phyloP scores from a whole-genome alignment of 2,329 filamentous ascomycete species.

The Pseudogymnoascus sp. region DNA sequence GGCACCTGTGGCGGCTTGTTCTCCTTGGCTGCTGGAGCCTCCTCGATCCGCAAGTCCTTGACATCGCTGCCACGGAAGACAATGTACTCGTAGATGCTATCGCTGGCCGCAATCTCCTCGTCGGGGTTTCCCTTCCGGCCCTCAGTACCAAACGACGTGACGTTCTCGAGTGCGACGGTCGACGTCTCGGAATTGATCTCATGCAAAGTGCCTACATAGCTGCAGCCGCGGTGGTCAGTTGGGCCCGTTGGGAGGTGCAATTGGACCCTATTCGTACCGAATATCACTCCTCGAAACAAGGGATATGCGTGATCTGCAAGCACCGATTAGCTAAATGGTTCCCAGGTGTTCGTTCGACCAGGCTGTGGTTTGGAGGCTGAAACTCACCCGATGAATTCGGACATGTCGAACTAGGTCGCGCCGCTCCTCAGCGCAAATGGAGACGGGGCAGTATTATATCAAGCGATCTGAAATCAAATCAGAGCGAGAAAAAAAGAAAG shows the following conservation, averaged over 20 bases:
- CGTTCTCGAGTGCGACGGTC: slow-evolving; percentile 94
- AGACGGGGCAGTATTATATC: slow-evolving; percentile 2
- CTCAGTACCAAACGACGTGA: slow-evolving; percentile 89
- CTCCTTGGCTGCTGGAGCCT: slow-evolving; percentile 65
- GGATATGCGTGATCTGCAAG: slow-evolving; percentile 75
- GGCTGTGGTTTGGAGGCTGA: slow-evolving; percentile 13
- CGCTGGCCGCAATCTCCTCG: slow-evolving; percentile 75
- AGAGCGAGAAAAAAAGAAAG: background rate
- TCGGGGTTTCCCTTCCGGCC: slow-evolving; percentile 70
- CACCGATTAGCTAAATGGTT: slow-evolving; percentile 18
- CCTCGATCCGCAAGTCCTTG: slow-evolving; percentile 92
- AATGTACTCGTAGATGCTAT: slow-evolving; percentile 95
- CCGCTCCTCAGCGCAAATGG: slow-evolving; percentile 4
- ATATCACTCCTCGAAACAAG: slow-evolving; percentile 97
- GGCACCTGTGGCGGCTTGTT: slow-evolving; percentile 71
- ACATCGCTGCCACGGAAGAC: slow-evolving; percentile 97
- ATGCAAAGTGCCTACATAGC: slow-evolving; percentile 91
- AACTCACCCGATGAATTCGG: slow-evolving; percentile 52
- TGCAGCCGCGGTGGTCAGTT: slow-evolving; percentile 33
- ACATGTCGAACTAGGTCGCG: slow-evolving; percentile 34
- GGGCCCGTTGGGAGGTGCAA: background rate
- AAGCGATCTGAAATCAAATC: slow-evolving; percentile 5
- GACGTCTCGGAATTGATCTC: slow-evolving; percentile 97
- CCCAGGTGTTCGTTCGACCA: slow-evolving; percentile 6
- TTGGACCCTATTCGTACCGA: slow-evolving; percentile 52